A percentile compares a stretch with the other conserved stretches of the same genome.
Conservation (phyloP, 805 yeast species). For the Saccharomycopsis fermentans region DNA sequence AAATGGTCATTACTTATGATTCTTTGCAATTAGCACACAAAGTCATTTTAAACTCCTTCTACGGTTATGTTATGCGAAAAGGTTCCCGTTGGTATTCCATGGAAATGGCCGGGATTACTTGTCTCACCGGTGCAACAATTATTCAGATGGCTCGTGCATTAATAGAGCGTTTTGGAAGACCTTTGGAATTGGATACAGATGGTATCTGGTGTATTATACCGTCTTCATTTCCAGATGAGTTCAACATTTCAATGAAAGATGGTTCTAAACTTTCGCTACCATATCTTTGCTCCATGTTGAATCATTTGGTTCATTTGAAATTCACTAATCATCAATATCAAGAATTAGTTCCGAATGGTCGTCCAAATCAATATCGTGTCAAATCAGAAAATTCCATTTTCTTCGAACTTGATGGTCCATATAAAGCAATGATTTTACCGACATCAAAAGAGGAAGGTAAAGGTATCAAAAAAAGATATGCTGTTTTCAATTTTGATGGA, state of each 20-base stretch:
- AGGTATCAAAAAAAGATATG: constrained; percentile 91
- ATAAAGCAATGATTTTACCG: constrained; percentile 93
- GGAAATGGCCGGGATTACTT: constrained; percentile 99
- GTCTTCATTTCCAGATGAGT: constrained; percentile 85
- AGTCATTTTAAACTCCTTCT: constrained; percentile 90
- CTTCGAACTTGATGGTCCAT: constrained; percentile 98
- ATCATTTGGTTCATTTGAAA: constrained; percentile 79
- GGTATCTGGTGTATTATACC: constrained; percentile 99
- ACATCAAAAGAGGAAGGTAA: constrained; percentile 97
- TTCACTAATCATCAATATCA: constrained; percentile 96
- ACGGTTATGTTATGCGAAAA: constrained; percentile 97
- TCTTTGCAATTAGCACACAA: constrained; percentile 95
- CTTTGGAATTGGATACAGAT: constrained; percentile 93
- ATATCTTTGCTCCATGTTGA: constrained; percentile 94
- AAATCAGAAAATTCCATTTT: constrained; percentile 88
- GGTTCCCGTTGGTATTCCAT: constrained; percentile 99
- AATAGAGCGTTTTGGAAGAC: constrained; percentile 90
- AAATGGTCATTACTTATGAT: constrained; percentile 89
- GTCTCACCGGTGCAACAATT: constrained; percentile 95
- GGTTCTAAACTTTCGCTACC: constrained; percentile 74
- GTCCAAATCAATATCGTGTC: constrained; percentile 57
- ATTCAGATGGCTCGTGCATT: constrained; percentile 93
- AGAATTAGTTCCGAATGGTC: constrained; percentile 58
- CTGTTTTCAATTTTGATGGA: constrained; percentile 94
- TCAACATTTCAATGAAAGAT: constrained; percentile 53